A percentile compares a stretch with the other conserved stretches of the same genome.
These are phyloP conservation scores for Ceratobasidium papillatum DNA, from an alignment of 1,284 basidiomycete genomes.

Conservation along the genomic window DNA sequence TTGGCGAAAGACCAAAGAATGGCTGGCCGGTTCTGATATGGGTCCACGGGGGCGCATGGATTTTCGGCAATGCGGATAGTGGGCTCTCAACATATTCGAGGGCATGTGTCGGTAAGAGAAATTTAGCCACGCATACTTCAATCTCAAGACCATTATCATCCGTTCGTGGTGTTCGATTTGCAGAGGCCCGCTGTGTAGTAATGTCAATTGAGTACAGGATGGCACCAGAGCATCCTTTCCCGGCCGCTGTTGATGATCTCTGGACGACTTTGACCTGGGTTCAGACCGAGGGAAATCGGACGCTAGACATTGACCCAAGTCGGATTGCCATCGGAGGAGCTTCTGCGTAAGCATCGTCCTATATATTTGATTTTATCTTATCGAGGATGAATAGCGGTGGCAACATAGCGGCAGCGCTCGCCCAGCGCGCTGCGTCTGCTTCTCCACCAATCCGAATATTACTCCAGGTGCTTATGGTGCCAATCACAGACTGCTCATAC, in stretches of 20 bases:
- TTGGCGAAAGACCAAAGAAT: constrained; percentile 57
- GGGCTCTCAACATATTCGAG: constrained; percentile 40
- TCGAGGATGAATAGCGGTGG: constrained; percentile 60
- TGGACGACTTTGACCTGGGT: constrained; percentile 73
- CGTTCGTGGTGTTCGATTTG: neutral
- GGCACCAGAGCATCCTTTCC: constrained; percentile 76
- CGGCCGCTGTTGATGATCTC: constrained; percentile 76
- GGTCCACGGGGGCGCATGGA: constrained; percentile 64
- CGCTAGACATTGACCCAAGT: constrained; percentile 54
- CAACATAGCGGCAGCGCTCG: constrained; percentile 72
- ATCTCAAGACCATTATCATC: neutral
- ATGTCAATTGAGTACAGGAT: constrained; percentile 77
- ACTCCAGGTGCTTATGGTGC: constrained; percentile 73
- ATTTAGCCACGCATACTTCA: constrained; percentile 49
- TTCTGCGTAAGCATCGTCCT: neutral
- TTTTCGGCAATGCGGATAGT: constrained; percentile 30
- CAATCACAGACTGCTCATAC: constrained; percentile 75
- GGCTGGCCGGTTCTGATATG: constrained; percentile 72
- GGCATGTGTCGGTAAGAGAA: constrained; percentile 76
- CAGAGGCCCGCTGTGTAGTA: constrained; percentile 57
- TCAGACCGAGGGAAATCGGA: constrained; percentile 54
- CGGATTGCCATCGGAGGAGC: constrained; percentile 13
- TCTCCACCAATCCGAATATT: constrained; percentile 63
- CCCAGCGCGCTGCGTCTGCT: constrained; percentile 66
- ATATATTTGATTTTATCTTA: neutral